These are phyloP conservation scores for Curvularia sp. DNA, from an alignment of 2,329 filamentous ascomycete species.

Conservation along the genomic window DNA sequence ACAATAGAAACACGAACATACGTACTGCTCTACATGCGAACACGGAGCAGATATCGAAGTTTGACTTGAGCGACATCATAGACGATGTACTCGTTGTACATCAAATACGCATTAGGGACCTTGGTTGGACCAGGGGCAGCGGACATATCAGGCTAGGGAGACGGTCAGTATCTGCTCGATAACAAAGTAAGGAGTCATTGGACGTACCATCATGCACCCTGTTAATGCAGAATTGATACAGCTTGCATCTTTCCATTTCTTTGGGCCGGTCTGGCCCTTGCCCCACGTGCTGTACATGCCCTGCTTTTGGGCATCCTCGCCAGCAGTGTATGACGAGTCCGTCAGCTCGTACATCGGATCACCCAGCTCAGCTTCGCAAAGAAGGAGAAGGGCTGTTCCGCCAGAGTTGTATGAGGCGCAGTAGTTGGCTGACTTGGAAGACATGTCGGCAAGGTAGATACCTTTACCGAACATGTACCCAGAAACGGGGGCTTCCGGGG, in stretches of 20 bases:
- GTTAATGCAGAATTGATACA: constrained; percentile 68
- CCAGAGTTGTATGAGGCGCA: constrained; percentile 68
- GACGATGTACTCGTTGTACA: constrained; percentile 77
- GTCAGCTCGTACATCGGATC: constrained; percentile 72
- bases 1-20: neutral
- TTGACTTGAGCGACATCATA: constrained; percentile 75
- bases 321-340: constrained; percentile 67
- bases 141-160: constrained; percentile 34
- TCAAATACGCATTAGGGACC: constrained; percentile 56
- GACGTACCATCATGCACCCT: constrained; percentile 72
- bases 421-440: constrained; percentile 80
- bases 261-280: constrained; percentile 68
- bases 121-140: constrained; percentile 58
- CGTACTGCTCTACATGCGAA: constrained; percentile 45
- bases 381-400: constrained; percentile 75
- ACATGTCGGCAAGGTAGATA: constrained; percentile 85
- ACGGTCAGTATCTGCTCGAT: constrained; percentile 13
- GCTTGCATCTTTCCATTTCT: constrained; percentile 76
- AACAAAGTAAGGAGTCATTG: neutral
- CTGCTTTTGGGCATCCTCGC: constrained; percentile 64
- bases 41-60: constrained; percentile 72
- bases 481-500: constrained; percentile 77
- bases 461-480: constrained; percentile 93
- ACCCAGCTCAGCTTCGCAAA: constrained; percentile 86
- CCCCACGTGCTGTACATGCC: constrained; percentile 74